Evolutionary conservation across 495 filamentous ascomycete genomes (phyloP).

Genomic region (Penicillium diatomitis): DNA sequence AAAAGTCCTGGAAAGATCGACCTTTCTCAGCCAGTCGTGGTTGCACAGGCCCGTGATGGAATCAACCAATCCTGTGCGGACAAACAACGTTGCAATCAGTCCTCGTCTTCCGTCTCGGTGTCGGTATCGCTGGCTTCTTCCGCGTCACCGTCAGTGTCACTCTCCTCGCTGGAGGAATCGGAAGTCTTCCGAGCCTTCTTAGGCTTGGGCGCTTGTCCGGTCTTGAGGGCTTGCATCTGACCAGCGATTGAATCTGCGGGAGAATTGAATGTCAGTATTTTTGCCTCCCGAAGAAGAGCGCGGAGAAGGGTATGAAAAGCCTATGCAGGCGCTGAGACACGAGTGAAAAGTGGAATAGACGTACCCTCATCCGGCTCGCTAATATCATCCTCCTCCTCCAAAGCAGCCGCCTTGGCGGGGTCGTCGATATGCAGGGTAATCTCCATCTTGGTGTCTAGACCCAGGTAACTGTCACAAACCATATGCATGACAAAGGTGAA

Average conservation of each 20-base stretch:
- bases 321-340: background rate
- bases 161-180: conserved; percentile 66
- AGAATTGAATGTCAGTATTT: conserved; percentile 20
- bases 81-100: conserved; percentile 16
- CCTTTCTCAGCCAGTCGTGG: conserved; percentile 8
- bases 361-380: conserved; percentile 96
- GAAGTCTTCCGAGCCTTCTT: conserved; percentile 50
- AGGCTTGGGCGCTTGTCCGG: conserved; percentile 44
- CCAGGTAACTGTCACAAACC: conserved; percentile 87
- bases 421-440: conserved; percentile 88
- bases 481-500: conserved; percentile 90
- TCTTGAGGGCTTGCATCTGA: conserved; percentile 86
- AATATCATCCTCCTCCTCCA: conserved; percentile 78
- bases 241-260: conserved; percentile 79
- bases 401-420: conserved; percentile 67
- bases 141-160: conserved; percentile 79
- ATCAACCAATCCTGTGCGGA: conserved; percentile 20
- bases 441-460: conserved; percentile 81
- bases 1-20: background rate
- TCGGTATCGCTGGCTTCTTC: conserved; percentile 70
- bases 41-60: conserved; percentile 15
- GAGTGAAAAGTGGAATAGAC: conserved; percentile 16
- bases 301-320: too few relatives aligned
- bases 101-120: conserved; percentile 67
- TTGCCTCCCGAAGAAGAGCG: too few relatives aligned